These are phyloP conservation scores for Geoglossum glabrum DNA, from an alignment of 495 filamentous ascomycete genomes.

Conservation along the genomic window DNA sequence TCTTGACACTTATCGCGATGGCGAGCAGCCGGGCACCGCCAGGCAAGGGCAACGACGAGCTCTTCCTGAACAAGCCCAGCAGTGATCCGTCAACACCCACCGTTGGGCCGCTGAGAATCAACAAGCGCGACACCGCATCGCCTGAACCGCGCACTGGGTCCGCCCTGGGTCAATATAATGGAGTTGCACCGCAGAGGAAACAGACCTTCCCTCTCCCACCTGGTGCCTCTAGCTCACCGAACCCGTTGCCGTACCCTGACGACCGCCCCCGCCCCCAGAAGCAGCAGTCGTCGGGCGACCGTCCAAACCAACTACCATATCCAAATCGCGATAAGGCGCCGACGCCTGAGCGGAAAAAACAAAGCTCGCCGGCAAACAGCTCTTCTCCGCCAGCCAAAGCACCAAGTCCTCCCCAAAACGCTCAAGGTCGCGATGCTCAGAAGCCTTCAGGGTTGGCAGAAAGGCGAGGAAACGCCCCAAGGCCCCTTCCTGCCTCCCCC, in stretches of 20 bases:
- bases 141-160: slow-evolving; percentile 9
- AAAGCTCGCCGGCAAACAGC: slow-evolving; percentile 10
- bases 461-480: slow-evolving; percentile 50
- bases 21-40: neutral
- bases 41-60: slow-evolving; percentile 31
- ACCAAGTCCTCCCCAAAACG: neutral
- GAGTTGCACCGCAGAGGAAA: slow-evolving; percentile 18
- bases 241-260: slow-evolving; percentile 58
- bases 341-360: slow-evolving; percentile 8
- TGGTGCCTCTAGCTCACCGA: slow-evolving; percentile 40
- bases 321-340: slow-evolving; percentile 23
- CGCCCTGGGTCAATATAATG: slow-evolving; percentile 6
- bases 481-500: slow-evolving; percentile 57
- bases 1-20: neutral
- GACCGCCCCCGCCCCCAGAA: slow-evolving; percentile 34
- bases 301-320: slow-evolving; percentile 25
- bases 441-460: slow-evolving; percentile 36
- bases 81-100: slow-evolving; percentile 45
- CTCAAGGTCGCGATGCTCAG: neutral
- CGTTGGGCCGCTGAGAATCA: slow-evolving; percentile 70
- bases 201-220: slow-evolving; percentile 35
- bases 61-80: slow-evolving; percentile 46
- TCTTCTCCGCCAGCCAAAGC: slow-evolving; percentile 23
- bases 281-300: slow-evolving; percentile 11
- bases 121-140: slow-evolving; percentile 39